phyloP scores from a whole-genome alignment of 176 grass and related monocot genomes.

The Eragrostis curvula region DNA sequence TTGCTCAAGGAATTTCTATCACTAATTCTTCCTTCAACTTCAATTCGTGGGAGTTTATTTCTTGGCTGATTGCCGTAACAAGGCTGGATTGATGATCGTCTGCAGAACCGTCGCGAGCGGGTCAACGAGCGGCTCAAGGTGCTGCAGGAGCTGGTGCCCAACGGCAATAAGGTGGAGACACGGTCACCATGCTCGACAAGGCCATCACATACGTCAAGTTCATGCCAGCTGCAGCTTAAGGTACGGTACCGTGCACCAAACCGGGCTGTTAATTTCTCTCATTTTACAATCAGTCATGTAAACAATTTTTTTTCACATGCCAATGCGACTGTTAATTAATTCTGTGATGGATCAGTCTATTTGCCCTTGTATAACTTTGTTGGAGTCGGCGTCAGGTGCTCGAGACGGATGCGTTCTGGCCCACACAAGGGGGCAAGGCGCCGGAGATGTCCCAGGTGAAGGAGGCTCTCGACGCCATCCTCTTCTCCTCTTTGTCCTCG shows the following conservation, averaged over 20 bases:
- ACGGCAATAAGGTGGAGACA: conserved; percentile 68
- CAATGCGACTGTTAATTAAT: too few species aligned
- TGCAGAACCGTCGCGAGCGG: conserved; percentile 62
- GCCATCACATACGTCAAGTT: conserved; percentile 83
- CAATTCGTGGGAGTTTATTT: too few species aligned
- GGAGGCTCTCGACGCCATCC: conserved; percentile 68
- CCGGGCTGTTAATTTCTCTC: too few species aligned
- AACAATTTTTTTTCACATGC: too few species aligned
- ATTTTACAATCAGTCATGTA: too few species aligned
- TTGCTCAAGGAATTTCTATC: not conserved
- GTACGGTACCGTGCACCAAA: too few species aligned
- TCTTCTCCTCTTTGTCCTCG: not conserved
- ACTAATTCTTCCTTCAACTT: too few species aligned
- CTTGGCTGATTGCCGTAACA: not conserved
- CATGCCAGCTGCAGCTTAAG: conserved; percentile 79
- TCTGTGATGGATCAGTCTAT: too few species aligned
- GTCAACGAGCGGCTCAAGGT: conserved; percentile 68
- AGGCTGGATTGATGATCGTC: too few species aligned
- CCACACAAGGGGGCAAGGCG: conserved; percentile 48
- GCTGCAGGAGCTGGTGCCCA: conserved; percentile 77
- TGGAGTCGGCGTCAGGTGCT: conserved; percentile 36
- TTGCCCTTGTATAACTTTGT: too few species aligned
- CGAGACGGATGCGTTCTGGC: conserved; percentile 80
- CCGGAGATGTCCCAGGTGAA: conserved; percentile 60
- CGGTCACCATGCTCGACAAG: conserved; percentile 77